Evolutionary conservation across 1,139 yeast genomes (phyloP).

Genomic region (Yamadazyma mexicana): DNA sequence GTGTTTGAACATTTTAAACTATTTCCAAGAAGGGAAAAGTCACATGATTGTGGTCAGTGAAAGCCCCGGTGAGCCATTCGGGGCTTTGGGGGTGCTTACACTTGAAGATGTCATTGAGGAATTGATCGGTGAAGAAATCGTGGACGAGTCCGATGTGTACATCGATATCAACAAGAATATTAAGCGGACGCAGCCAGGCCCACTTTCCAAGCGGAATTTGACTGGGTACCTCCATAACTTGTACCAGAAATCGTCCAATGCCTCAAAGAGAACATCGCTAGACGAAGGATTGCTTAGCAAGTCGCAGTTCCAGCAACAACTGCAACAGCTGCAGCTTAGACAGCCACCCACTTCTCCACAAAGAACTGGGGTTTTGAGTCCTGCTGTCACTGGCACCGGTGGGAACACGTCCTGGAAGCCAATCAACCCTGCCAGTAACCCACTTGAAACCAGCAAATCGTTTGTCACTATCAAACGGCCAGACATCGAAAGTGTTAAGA

Average conservation of each 20-base stretch:
- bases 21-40: conserved; percentile 96
- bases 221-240: conserved; percentile 67
- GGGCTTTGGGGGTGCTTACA: conserved; percentile 90
- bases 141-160: conserved; percentile 95
- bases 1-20: conserved; percentile 87
- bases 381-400: too few relatives aligned
- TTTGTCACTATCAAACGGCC: conserved; percentile 71
- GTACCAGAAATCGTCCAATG: conserved; percentile 37
- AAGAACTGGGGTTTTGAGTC: conserved; percentile 5
- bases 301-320: conserved; percentile 3
- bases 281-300: conserved; percentile 19
- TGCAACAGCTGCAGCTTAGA: too few relatives aligned
- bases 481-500: conserved; percentile 22
- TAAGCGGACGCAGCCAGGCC: conserved; percentile 82
- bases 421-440: conserved; percentile 79
- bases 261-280: conserved; percentile 40
- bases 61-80: conserved; percentile 82
- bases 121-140: conserved; percentile 94
- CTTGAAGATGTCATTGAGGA: conserved; percentile 97
- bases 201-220: conserved; percentile 70
- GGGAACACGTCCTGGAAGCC: conserved; percentile 41
- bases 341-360: not conserved
- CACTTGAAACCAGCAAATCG: conserved; percentile 68
- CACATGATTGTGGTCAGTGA: conserved; percentile 95
- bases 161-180: conserved; percentile 87